Evolutionary conservation across 2,329 filamentous ascomycete species (phyloP), one percentile per base, ranked within the genome.

Genomic region (Penicillium fuscoglaucum): DNA sequence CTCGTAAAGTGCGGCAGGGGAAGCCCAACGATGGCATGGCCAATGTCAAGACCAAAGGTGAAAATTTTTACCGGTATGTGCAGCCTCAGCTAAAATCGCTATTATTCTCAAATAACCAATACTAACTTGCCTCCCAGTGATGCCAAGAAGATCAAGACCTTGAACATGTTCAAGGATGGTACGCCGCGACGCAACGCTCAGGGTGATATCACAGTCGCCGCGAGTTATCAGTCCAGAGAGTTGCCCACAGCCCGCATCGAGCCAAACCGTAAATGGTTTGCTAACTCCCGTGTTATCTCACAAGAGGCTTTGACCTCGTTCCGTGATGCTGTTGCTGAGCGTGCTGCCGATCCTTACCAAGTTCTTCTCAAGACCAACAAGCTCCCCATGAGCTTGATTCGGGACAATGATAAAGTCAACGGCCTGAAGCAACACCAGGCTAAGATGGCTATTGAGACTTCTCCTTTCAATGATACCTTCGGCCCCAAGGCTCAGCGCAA

Each of bases 311-410:
- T 98, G 62, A 85, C 85, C 45, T 87, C 90, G 2, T 99, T 99
- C 79, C 87, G 95, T 61, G 89, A 93, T 60, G 95, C 95, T 28
- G 93, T 99, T 78, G 90, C 90, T 43, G 92, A 96, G 76, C 90
- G 93, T 76, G 88, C 90, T 52, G 87, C 88, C 19, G 92, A 99
- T 71, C 95, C 95, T 0, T 97, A 96, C 76, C 89, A 90, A 60
- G 95, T 96, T 60, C 85, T 98, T n/a, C 82, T 99, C 64, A 97
- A 97, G 81, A 90, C 90, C 66, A 98, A 98, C 78, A 98, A 98
- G 80, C 83, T 99, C 49, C 95, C 95, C 41, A 93, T 99, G 91
- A 93, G 87, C 66, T 80, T 99, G 74, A 96, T 99, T 72, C 84
- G 87, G 61, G 93, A 98, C 70, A 85, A 85, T 55, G 83, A 88